These are phyloP conservation scores for Fusarium devonianum DNA, from an alignment of 2,329 filamentous ascomycete species.

Conservation along the genomic window DNA sequence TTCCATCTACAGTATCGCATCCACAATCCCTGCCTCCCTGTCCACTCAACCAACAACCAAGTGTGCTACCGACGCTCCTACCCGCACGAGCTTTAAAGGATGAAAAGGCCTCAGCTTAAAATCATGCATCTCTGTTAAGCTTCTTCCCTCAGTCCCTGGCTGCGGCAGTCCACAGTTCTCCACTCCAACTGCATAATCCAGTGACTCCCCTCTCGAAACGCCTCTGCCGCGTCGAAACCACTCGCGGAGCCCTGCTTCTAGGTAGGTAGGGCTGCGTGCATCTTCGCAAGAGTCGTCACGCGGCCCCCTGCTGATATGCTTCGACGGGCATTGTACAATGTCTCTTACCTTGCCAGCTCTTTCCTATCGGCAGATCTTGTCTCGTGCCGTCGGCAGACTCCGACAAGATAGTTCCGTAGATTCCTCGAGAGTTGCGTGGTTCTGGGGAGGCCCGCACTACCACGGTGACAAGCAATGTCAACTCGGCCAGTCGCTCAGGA, in stretches of 20 bases:
- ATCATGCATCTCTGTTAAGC: constrained; percentile 36
- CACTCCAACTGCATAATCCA: constrained; percentile 7
- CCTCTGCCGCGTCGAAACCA: constrained; percentile 33
- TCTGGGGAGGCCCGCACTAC: constrained; percentile 12
- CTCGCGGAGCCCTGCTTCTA: constrained; percentile 16
- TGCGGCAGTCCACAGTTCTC: constrained; percentile 9
- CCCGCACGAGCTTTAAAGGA: constrained; percentile 17
- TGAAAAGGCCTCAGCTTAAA: constrained; percentile 30
- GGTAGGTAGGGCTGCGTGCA: constrained; percentile 10
- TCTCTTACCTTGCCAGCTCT: not conserved
- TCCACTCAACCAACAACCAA: constrained; percentile 6
- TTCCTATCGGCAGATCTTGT: constrained; percentile 9
- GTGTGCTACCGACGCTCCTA: constrained; percentile 5
- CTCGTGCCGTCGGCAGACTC: constrained; percentile 5
- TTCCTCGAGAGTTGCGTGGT: constrained; percentile 6
- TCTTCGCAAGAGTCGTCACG: constrained; percentile 31
- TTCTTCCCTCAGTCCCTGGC: constrained; percentile 18
- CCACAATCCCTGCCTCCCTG: constrained; percentile 16
- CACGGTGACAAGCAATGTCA: constrained; percentile 4
- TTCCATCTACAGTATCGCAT: constrained; percentile 7
- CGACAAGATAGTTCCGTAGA: constrained; percentile 6
- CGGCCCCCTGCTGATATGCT: constrained; percentile 13
- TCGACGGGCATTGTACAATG: constrained; percentile 7
- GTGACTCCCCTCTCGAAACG: constrained; percentile 23
- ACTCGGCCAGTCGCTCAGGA: too few species aligned